Evolutionary conservation across 2,329 filamentous ascomycete genomes (phyloP), one percentile per base, ranked within the genome.

Genomic region (Microdochium bolleyi): DNA sequence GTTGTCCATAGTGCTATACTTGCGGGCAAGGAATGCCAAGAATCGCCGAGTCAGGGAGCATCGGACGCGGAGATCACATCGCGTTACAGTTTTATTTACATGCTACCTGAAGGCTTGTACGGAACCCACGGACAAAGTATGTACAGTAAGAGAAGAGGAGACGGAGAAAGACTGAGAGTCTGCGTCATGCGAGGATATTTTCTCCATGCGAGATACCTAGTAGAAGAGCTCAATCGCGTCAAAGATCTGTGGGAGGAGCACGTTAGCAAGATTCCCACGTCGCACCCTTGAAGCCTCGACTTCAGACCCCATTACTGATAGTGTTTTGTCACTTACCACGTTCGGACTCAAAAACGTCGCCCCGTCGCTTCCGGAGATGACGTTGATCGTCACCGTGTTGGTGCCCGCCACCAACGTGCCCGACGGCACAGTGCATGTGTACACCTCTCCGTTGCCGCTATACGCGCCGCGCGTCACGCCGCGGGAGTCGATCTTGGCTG

Each of bases 381-480:
- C 77, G 44, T 66, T 74, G 54, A 87, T 81, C 7, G 75, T 81
- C 51, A 87, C 77, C n/a, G 80, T 85, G 60, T 87, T 88, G 8
- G 67, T 67, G 0, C 83, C 84, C n/a, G 70, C 69, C 8, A 79
- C 73, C 49, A 88, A 72, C 2, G 72, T 82, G 0, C 82, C 82
- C 1, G 77, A 68, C 0, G 83, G 80, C 49, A 87, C 77, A n/a
- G 66, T 69, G 48, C 81, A 76, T 54, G 83, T 75, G 60, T 87
- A 87, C 5, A 85, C 75, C 58, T 88, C 83, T 3, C 83, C 83
- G 51, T 73, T 70, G 0, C 84, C 84, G 8, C 82, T 72, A 60
- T 87, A 87, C 0, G 82, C 82, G 11, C 84, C 84, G 13, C 84
- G 73, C 0, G 84, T 87, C 2, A 87, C 75, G 13, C 84, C 84